A percentile compares a stretch with the other conserved stretches of the same genome.
These are phyloP conservation scores for Metschnikowia reukaufii DNA, from an alignment of 805 yeast species.

Conservation along the genomic window DNA sequence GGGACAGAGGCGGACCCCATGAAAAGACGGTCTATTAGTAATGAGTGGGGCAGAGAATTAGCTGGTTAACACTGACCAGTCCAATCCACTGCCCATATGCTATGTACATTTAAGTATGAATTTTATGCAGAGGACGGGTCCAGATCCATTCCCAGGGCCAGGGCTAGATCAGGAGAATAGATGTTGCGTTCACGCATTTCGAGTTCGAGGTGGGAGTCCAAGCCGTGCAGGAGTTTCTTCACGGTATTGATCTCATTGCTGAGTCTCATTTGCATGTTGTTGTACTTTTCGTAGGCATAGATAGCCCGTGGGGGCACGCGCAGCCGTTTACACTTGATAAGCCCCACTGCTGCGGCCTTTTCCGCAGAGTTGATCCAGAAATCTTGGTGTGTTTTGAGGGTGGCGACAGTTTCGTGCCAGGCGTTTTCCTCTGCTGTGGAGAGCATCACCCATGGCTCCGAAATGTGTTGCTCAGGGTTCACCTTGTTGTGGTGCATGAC, in stretches of 20 bases:
- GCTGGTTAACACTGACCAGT: too few species aligned
- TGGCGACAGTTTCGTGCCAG: slow-evolving; percentile 8
- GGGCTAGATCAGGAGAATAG: not conserved
- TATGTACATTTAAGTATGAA: not conserved
- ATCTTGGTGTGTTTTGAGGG: not conserved
- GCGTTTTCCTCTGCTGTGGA: slow-evolving; percentile 2
- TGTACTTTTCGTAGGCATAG: slow-evolving; percentile 5
- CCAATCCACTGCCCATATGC: not conserved
- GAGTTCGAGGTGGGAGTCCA: slow-evolving; percentile 9
- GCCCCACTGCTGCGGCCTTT: slow-evolving; percentile 4
- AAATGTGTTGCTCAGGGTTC: not conserved
- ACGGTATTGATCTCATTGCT: slow-evolving; percentile 12
- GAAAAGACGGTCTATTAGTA: too few species aligned
- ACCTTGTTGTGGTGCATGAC: slow-evolving; percentile 8
- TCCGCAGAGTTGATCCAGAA: slow-evolving; percentile 8
- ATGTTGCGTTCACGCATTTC: slow-evolving; percentile 12
- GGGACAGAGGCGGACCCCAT: too few species aligned
- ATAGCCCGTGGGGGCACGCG: slow-evolving; percentile 9
- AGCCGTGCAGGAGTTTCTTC: slow-evolving; percentile 12
- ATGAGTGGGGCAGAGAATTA: too few species aligned
- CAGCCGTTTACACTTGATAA: not conserved
- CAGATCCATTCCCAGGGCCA: too few species aligned
- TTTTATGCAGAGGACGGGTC: not conserved
- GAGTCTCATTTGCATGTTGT: slow-evolving; percentile 10
- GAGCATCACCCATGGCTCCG: slow-evolving; percentile 15